phyloP scores from a whole-genome alignment of 768 basidiomycete species.

The Asterophora parasitica region DNA sequence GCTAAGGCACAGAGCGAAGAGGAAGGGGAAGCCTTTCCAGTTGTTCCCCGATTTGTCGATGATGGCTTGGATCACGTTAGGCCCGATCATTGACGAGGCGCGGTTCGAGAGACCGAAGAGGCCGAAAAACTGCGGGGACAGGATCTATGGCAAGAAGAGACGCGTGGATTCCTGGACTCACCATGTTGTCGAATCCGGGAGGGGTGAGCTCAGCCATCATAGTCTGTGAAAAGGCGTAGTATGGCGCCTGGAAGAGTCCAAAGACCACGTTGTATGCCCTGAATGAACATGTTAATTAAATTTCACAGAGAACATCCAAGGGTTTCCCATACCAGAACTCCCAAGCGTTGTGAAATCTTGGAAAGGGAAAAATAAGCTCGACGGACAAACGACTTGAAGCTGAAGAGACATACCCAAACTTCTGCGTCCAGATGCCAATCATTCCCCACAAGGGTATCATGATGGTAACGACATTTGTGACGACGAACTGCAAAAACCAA shows the following conservation, averaged over 20 bases:
- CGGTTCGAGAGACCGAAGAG: slow-evolving; percentile 82
- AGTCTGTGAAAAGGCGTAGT: slow-evolving; percentile 81
- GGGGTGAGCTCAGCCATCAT: slow-evolving; percentile 90
- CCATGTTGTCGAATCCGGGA: slow-evolving; percentile 82
- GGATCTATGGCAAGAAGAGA: too few species aligned
- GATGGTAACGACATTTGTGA: slow-evolving; percentile 73
- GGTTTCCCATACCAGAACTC: slow-evolving; percentile 68
- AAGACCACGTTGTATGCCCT: slow-evolving; percentile 80
- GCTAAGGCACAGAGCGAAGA: slow-evolving; percentile 63
- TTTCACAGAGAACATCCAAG: not conserved
- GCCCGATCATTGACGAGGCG: slow-evolving; percentile 83
- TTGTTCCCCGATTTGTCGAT: slow-evolving; percentile 68
- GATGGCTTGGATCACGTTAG: slow-evolving; percentile 81
- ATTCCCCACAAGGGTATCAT: slow-evolving; percentile 83
- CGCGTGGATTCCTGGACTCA: slow-evolving; percentile 6
- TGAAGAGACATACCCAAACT: slow-evolving; percentile 50
- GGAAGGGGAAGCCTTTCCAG: slow-evolving; percentile 83
- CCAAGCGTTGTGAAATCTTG: slow-evolving; percentile 74
- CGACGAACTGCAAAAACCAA: slow-evolving; percentile 49
- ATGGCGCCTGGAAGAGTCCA: slow-evolving; percentile 81
- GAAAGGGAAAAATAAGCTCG: not conserved
- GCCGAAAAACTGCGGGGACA: slow-evolving; percentile 72
- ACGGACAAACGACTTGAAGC: slow-evolving; percentile 1
- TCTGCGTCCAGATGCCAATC: slow-evolving; percentile 79
- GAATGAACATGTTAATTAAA: not conserved